These are phyloP conservation scores for Geotrichum fermentans DNA, from an alignment of 1,139 yeast genomes.

Conservation along the genomic window DNA sequence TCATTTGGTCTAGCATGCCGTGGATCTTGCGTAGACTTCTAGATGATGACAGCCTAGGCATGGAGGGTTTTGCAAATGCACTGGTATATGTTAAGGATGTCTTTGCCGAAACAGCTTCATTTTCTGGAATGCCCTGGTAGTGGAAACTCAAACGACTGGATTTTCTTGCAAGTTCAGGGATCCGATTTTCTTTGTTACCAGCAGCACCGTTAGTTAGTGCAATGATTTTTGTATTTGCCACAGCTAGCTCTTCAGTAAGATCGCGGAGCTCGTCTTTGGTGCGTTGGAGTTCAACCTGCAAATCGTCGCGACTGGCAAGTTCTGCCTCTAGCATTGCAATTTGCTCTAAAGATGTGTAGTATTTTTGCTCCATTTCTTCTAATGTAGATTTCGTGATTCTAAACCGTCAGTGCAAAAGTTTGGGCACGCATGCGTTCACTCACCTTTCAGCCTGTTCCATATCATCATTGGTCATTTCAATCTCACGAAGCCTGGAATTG, in stretches of 20 bases:
- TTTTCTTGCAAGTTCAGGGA: slow-evolving; percentile 2
- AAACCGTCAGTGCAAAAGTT: background rate
- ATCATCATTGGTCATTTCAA: slow-evolving; percentile 40
- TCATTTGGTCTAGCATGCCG: slow-evolving; percentile 36
- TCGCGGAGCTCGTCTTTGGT: slow-evolving; percentile 37
- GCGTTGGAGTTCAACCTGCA: slow-evolving; percentile 35
- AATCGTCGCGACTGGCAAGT: slow-evolving; percentile 30
- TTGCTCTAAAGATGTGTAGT: slow-evolving; percentile 34
- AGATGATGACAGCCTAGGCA: slow-evolving; percentile 27
- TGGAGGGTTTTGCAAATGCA: slow-evolving; percentile 3
- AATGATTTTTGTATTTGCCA: slow-evolving; percentile 24
- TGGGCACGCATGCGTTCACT: background rate
- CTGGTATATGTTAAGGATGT: background rate
- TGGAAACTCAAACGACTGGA: slow-evolving; percentile 6
- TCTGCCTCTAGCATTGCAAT: slow-evolving; percentile 38
- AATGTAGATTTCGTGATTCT: slow-evolving; percentile 33
- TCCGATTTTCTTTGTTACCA: background rate
- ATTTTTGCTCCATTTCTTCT: slow-evolving; percentile 33
- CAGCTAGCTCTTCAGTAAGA: slow-evolving; percentile 33
- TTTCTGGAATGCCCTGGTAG: slow-evolving; percentile 7
- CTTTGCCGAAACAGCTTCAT: background rate
- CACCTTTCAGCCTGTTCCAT: slow-evolving; percentile 32
- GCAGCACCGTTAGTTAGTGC: slow-evolving; percentile 18
- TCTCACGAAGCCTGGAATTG: slow-evolving; percentile 35
- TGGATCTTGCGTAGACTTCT: slow-evolving; percentile 35